phyloP scores from a whole-genome alignment of 1,284 basidiomycete genomes.

The Phylloporus gajari region DNA sequence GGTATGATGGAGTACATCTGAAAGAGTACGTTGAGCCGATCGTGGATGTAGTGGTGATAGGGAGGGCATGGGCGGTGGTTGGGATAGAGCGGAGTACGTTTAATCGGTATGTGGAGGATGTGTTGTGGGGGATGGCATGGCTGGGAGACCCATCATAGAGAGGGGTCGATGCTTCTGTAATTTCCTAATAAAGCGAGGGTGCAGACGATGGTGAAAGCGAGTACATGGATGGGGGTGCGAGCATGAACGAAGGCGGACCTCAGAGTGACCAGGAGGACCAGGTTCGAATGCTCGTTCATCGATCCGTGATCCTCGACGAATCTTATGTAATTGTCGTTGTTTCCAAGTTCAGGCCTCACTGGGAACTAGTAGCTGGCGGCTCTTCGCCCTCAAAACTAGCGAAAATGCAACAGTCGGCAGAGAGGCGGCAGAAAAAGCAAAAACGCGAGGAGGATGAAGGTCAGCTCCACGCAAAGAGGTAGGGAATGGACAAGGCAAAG shows the following conservation, averaged over 20 bases:
- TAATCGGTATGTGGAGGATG: constrained; percentile 71
- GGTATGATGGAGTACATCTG: constrained; percentile 63
- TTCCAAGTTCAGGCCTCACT: too few species aligned
- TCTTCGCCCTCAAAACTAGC: constrained; percentile 54
- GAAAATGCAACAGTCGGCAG: constrained; percentile 52
- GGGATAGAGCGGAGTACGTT: constrained; percentile 81
- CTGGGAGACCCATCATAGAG: too few species aligned
- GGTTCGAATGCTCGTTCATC: constrained; percentile 38
- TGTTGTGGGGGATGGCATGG: too few species aligned
- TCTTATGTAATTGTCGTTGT: constrained; percentile 12
- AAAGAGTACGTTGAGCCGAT: too few species aligned
- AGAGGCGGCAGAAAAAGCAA: constrained; percentile 64
- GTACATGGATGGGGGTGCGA: constrained; percentile 60
- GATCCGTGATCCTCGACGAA: constrained; percentile 13
- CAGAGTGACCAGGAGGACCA: constrained; percentile 67
- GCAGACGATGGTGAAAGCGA: constrained; percentile 73
- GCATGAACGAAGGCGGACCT: constrained; percentile 70
- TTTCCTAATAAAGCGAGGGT: constrained; percentile 79
- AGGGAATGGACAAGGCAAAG: constrained; percentile 87
- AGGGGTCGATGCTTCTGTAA: too few species aligned
- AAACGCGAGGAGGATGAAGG: constrained; percentile 76
- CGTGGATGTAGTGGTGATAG: constrained; percentile 78
- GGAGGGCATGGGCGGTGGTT: constrained; percentile 63
- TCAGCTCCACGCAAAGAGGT: constrained; percentile 71
- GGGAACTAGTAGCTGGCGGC: constrained; percentile 40